Base-by-base conservation (phyloP, 2,329 filamentous ascomycete species). In the Phialocephala subalpina region DNA sequence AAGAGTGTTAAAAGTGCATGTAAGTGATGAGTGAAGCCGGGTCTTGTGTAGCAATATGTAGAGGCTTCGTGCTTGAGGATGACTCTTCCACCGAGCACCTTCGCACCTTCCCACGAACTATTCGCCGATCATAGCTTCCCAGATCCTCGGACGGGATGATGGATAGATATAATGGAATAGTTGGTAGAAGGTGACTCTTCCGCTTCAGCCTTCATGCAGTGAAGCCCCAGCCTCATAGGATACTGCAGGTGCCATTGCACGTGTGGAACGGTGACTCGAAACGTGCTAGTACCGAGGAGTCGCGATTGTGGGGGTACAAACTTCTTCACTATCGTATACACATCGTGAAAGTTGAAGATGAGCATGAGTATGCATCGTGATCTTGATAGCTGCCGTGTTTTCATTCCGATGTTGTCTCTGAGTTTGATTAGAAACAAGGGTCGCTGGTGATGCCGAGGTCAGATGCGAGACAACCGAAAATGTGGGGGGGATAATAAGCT, bases 401-500 rank as follows among this genome's bases (percentile, higher is more conserved):
- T 29, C 11, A 7, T 33, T 29, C 49, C 49, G 49, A 53, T 18
- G 49, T 53, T 42, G 38, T n/a, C 12, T 6, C 6, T 11, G 22
- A 29, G 22, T 11, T 29, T 53, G 49, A 53, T 53, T 33, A 53
- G 25, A 53, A 53, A 53, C 49, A 53, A 11, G 49, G 49, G 27
- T 53, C 29, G 49, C 12, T 25, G 49, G 12, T 53, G 49, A 53
- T 53, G 49, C 68, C 68, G 63, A 65, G 66, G 64, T 53, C 52
- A 60, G 49, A 20, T 25, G 25, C 22, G 36, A 55, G 45, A 47
- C 47, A 60, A 40, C 58, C 60, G 60, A 64, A 59, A 52, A 18
- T 57, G 62, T 65, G 64, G 64, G 58, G 63, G 59, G n/a, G n/a
- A n/a, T n/a, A n/a, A 6, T 38, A 45, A 36, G 57, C 65, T 64